Evolutionary conservation across 2,329 filamentous ascomycete species (phyloP).

Genomic region (Aspergillus carbonarius): DNA sequence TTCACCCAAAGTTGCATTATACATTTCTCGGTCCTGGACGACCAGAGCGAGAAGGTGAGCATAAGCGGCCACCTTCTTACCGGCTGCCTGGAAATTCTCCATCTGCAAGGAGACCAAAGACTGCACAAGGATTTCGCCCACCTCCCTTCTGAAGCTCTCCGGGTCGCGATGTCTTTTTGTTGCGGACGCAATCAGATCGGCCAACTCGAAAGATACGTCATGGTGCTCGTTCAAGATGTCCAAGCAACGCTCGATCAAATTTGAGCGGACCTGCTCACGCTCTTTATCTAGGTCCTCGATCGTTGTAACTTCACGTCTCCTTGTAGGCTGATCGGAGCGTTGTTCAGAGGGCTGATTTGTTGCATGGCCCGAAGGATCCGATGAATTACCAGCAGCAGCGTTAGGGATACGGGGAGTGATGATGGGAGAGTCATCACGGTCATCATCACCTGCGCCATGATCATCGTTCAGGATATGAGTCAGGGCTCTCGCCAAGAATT

Average conservation of each 20-base stretch:
- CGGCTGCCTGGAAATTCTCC: slow-evolving; percentile 55
- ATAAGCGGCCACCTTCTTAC: slow-evolving; percentile 80
- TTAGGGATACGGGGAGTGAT: slow-evolving; percentile 19
- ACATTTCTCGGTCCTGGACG: slow-evolving; percentile 79
- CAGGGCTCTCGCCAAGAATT: slow-evolving; percentile 43
- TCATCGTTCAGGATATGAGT: slow-evolving; percentile 41
- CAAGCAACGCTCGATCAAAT: slow-evolving; percentile 83
- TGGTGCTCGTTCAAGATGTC: slow-evolving; percentile 88
- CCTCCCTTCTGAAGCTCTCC: slow-evolving; percentile 63
- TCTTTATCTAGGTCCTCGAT: slow-evolving; percentile 78
- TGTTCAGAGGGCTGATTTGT: slow-evolving; percentile 20
- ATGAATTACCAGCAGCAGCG: slow-evolving; percentile 14
- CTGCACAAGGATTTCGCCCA: slow-evolving; percentile 78
- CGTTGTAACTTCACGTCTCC: slow-evolving; percentile 47
- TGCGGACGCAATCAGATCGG: slow-evolving; percentile 78
- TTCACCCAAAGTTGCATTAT: slow-evolving; percentile 69
- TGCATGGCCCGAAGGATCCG: slow-evolving; percentile 24
- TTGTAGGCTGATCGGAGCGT: slow-evolving; percentile 24
- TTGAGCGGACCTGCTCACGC: slow-evolving; percentile 68
- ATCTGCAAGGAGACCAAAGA: slow-evolving; percentile 71
- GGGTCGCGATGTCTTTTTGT: slow-evolving; percentile 61
- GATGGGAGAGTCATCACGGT: slow-evolving; percentile 24
- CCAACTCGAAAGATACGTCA: slow-evolving; percentile 83
- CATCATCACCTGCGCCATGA: slow-evolving; percentile 25
- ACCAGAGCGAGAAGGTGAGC: slow-evolving; percentile 88